These are phyloP conservation scores for Cutaneotrichosporon sp. DNA, from an alignment of 1,284 basidiomycete species.

Conservation along the genomic window DNA sequence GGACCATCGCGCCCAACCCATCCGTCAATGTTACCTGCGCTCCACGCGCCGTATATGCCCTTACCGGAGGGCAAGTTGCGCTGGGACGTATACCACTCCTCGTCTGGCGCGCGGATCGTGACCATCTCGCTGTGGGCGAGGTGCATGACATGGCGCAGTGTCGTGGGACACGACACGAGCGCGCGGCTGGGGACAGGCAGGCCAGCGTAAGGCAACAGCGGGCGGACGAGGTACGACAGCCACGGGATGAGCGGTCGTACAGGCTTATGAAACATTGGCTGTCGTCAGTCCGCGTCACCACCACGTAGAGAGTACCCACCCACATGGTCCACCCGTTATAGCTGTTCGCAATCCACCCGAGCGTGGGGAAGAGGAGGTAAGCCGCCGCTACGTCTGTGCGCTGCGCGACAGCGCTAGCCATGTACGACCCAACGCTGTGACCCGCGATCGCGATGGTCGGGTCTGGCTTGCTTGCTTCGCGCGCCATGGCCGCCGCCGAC, in stretches of 20 bases:
- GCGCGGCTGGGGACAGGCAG: slow-evolving; percentile 31
- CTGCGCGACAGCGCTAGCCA: slow-evolving; percentile 38
- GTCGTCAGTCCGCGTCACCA: neutral
- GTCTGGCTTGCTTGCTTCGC: neutral
- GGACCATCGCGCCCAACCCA: slow-evolving; percentile 44
- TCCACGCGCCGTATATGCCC: slow-evolving; percentile 34
- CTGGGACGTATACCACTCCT: slow-evolving; percentile 32
- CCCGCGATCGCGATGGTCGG: slow-evolving; percentile 38
- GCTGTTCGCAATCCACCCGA: slow-evolving; percentile 40
- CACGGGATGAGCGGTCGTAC: slow-evolving; percentile 26
- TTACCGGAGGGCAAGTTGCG: neutral
- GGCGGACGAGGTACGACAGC: slow-evolving; percentile 17
- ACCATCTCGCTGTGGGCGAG: slow-evolving; percentile 45
- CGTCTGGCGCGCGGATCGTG: slow-evolving; percentile 36
- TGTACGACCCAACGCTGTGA: slow-evolving; percentile 44
- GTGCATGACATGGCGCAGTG: slow-evolving; percentile 35
- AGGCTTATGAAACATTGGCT: slow-evolving; percentile 45
- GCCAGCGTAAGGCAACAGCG: slow-evolving; percentile 26
- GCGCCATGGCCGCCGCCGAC: slow-evolving; percentile 28
- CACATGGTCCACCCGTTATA: slow-evolving; percentile 41
- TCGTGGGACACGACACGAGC: slow-evolving; percentile 34
- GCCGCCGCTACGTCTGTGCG: slow-evolving; percentile 19
- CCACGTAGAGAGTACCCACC: slow-evolving; percentile 22
- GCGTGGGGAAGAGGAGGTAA: slow-evolving; percentile 38
- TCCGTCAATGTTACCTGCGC: slow-evolving; percentile 30